Evolutionary conservation across 352 stramenopile species (phyloP).

Genomic region (Bremia lactucae): DNA sequence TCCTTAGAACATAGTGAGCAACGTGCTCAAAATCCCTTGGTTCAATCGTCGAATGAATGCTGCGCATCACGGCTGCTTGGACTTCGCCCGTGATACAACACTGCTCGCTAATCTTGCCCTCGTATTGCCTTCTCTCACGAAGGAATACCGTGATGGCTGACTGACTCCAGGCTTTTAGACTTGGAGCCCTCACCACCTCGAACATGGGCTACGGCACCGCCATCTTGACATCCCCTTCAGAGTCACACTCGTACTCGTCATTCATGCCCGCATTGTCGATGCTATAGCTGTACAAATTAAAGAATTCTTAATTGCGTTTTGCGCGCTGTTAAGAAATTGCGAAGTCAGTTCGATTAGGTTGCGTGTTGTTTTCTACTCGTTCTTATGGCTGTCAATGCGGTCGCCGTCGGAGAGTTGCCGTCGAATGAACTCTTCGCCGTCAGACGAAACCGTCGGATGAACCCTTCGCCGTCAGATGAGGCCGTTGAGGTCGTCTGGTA

Average conservation of each 20-base stretch:
- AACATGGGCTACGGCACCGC: constrained; percentile 4
- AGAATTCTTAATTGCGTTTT: too few species aligned
- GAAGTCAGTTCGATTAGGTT: too few species aligned
- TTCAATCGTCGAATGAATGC: constrained; percentile 6
- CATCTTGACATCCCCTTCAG: constrained; percentile 11
- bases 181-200: constrained; percentile 2
- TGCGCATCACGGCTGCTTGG: constrained; percentile 4
- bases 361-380: too few species aligned
- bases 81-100: constrained; percentile 4
- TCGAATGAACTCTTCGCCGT: too few species aligned
- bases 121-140: constrained; percentile 4
- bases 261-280: constrained; percentile 1
- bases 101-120: constrained; percentile 3
- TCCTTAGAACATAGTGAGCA: constrained; percentile 10
- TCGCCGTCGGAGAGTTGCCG: too few species aligned
- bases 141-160: constrained; percentile 3
- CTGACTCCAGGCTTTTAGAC: constrained; percentile 5
- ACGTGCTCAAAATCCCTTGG: constrained; percentile 6
- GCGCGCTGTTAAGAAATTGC: too few species aligned
- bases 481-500: too few species aligned
- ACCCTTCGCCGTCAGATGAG: too few species aligned
- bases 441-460: too few species aligned
- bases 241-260: constrained; percentile 7
- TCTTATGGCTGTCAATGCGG: too few species aligned
- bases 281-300: too few species aligned